Percentiles rank a stretch among this genome's conserved stretches.
phyloP scores from a whole-genome alignment of 306 rosid species.

The Vigna angularis region DNA sequence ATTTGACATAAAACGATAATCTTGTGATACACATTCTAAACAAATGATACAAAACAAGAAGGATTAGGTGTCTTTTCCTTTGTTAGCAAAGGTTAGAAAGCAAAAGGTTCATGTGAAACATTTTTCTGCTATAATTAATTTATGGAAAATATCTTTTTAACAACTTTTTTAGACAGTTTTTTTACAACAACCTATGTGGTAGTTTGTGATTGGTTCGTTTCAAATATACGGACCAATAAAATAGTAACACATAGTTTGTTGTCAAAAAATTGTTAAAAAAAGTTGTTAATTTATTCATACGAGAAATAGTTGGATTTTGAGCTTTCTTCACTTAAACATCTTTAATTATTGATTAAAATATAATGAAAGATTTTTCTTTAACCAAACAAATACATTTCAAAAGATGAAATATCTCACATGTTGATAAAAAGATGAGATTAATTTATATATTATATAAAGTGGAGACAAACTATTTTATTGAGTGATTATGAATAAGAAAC shows the following conservation, averaged over 20 bases:
- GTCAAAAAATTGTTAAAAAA: too few species aligned
- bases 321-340: background rate
- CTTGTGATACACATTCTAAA: background rate
- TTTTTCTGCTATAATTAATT: background rate
- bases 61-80: background rate
- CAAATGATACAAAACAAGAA: background rate
- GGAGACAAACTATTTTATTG: too few species aligned
- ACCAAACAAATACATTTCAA: constrained; percentile 31
- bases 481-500: background rate
- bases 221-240: too few species aligned
- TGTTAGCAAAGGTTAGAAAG: background rate
- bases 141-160: background rate
- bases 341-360: constrained; percentile 8
- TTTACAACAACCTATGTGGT: too few species aligned
- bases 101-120: background rate
- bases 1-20: background rate
- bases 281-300: background rate
- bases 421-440: too few species aligned
- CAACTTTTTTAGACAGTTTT: too few species aligned
- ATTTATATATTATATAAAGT: too few species aligned
- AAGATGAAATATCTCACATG: background rate
- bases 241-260: too few species aligned
- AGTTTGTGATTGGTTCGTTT: too few species aligned
- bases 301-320: background rate
- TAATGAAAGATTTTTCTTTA: constrained; percentile 30